phyloP scores from a whole-genome alignment of 805 yeast species.

The Metschnikowia hibisci region DNA sequence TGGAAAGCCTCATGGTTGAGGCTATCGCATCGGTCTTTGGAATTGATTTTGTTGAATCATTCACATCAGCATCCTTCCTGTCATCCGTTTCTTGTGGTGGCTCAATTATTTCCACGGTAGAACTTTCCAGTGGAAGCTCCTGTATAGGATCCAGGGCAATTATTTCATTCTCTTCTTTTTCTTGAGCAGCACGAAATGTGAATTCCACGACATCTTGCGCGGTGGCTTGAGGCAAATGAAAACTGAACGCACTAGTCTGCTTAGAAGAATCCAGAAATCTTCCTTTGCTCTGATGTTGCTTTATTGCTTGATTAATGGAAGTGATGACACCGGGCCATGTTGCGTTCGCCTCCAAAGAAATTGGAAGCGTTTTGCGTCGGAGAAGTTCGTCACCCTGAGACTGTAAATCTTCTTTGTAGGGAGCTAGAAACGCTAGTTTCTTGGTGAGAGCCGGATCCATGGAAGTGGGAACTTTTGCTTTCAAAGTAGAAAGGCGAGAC shows the following conservation, averaged over 20 bases:
- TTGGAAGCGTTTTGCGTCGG: constrained; percentile 7
- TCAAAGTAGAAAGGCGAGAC: not conserved
- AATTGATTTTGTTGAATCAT: not conserved
- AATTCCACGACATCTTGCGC: constrained; percentile 46
- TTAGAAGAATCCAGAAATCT: constrained; percentile 34
- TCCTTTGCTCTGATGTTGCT: constrained; percentile 29
- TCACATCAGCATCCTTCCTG: not conserved
- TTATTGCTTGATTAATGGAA: constrained; percentile 32
- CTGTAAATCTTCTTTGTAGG: constrained; percentile 30
- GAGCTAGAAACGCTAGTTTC: constrained; percentile 28
- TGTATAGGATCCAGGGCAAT: not conserved
- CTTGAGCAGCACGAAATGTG: constrained; percentile 11
- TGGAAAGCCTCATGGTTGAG: constrained; percentile 27
- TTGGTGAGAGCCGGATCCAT: constrained; percentile 1
- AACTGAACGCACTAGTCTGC: constrained; percentile 46
- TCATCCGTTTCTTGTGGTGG: not conserved
- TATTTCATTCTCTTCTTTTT: not conserved
- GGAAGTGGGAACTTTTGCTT: not conserved
- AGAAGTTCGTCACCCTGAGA: constrained; percentile 18
- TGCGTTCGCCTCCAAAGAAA: constrained; percentile 7
- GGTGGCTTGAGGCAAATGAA: constrained; percentile 47
- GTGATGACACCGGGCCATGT: constrained; percentile 30
- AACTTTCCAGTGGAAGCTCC: not conserved
- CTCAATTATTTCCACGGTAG: not conserved
- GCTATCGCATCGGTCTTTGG: not conserved